A percentile compares a stretch with the other conserved stretches of the same genome.
Evolutionary conservation across 2,329 filamentous ascomycete genomes (phyloP).

Genomic region (Bipolaris bicolor): DNA sequence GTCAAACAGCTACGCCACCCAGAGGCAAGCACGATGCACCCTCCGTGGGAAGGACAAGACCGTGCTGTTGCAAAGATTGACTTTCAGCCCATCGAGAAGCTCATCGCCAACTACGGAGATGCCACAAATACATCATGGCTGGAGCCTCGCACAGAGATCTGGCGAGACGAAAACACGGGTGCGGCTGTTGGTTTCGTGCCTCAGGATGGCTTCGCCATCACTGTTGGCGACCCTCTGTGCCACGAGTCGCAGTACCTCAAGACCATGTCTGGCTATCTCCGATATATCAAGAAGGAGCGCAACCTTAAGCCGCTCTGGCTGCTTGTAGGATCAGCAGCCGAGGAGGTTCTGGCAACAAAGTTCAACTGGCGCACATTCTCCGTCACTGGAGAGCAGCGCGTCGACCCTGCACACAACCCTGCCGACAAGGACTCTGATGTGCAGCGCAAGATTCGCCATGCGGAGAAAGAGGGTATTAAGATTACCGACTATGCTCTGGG

Average conservation of each 20-base stretch:
- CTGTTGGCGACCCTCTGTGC: constrained; percentile 86
- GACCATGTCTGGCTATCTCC: constrained; percentile 75
- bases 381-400: constrained; percentile 86
- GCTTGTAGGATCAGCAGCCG: constrained; percentile 77
- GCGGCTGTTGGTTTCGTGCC: constrained; percentile 85
- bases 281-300: constrained; percentile 73
- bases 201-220: constrained; percentile 78
- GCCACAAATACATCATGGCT: constrained; percentile 94
- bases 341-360: constrained; percentile 78
- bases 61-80: constrained; percentile 56
- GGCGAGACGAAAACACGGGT: constrained; percentile 79
- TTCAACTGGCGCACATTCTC: constrained; percentile 89
- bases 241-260: constrained; percentile 76
- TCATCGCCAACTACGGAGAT: constrained; percentile 95
- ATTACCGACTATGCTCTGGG: constrained; percentile 75
- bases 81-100: constrained; percentile 78
- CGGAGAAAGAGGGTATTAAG: constrained; percentile 83
- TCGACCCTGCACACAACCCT: constrained; percentile 73
- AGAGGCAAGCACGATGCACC: constrained; percentile 80
- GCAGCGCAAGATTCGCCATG: constrained; percentile 77
- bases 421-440: constrained; percentile 70
- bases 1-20: constrained; percentile 76
- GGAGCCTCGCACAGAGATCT: constrained; percentile 85
- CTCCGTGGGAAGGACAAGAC: constrained; percentile 65
- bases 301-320: constrained; percentile 85